phyloP scores from a whole-genome alignment of 805 yeast species.

The Lipomyces oligophaga region DNA sequence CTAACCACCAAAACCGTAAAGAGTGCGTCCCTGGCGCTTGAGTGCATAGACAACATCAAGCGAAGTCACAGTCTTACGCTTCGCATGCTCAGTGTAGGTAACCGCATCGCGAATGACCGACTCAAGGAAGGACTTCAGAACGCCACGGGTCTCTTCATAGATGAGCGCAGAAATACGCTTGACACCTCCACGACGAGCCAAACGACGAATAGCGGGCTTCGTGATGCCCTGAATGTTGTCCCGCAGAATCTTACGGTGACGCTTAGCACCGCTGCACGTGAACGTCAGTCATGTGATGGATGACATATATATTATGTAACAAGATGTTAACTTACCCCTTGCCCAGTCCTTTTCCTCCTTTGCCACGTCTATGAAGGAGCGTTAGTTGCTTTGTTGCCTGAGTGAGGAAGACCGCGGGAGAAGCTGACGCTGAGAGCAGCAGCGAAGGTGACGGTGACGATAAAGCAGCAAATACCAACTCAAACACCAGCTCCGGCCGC shows the following conservation, averaged over 20 bases:
- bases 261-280: slow-evolving; percentile 83
- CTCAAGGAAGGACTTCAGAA: slow-evolving; percentile 91
- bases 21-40: slow-evolving; percentile 99
- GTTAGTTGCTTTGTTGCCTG: no score
- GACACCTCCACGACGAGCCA: slow-evolving; percentile 99
- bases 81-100: slow-evolving; percentile 99
- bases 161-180: slow-evolving; percentile 98
- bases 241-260: slow-evolving; percentile 99
- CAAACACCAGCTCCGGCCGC: no score
- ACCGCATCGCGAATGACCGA: slow-evolving; percentile 98
- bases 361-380: slow-evolving; percentile 68
- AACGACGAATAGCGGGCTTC: slow-evolving; percentile 99
- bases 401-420: no score
- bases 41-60: slow-evolving; percentile 98
- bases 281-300: background rate
- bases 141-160: slow-evolving; percentile 98
- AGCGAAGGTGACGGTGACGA: no score
- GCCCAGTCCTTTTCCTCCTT: slow-evolving; percentile 99
- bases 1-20: slow-evolving; percentile 99
- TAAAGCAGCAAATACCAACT: no score
- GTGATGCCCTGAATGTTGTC: slow-evolving; percentile 99
- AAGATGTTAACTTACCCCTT: slow-evolving; percentile 49
- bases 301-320: background rate
- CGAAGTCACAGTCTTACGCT: slow-evolving; percentile 99
- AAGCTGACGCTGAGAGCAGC: no score